These are phyloP conservation scores for Fusarium gaditjirri DNA, from an alignment of 2,329 filamentous ascomycete species.

Conservation along the genomic window DNA sequence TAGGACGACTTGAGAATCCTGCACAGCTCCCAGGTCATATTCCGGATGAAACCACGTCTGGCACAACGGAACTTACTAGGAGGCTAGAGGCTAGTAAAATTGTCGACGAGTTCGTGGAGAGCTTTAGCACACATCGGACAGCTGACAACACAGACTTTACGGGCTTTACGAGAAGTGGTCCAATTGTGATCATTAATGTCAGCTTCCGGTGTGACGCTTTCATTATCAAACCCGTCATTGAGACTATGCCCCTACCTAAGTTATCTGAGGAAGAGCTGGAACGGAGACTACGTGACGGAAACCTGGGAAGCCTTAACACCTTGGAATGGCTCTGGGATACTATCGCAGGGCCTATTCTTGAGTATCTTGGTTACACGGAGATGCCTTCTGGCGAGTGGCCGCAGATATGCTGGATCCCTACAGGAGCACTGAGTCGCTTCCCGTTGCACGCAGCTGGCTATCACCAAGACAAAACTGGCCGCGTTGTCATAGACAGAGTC, in stretches of 20 bases:
- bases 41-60: rapidly evolving
- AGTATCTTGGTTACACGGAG: rapidly evolving
- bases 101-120: not conserved
- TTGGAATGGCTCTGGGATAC: not conserved
- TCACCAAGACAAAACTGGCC: not conserved
- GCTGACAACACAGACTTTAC: not conserved
- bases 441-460: not conserved
- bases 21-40: rapidly evolving
- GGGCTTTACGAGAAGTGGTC: rapidly evolving
- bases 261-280: not conserved
- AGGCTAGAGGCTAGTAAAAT: not conserved
- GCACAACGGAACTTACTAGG: not conserved
- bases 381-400: not conserved
- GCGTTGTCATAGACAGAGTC: not conserved
- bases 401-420: not conserved
- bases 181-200: not conserved
- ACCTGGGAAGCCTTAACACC: rapidly evolving
- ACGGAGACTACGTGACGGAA: rapidly evolving
- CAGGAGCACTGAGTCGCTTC: not conserved
- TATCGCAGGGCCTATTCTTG: rapidly evolving
- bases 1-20: not conserved
- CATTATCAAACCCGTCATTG: not conserved
- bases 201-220: not conserved
- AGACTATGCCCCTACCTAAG: not conserved
- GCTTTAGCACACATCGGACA: rapidly evolving